A percentile compares a stretch with the other conserved stretches of the same genome.
Conservation (phyloP, 2,329 filamentous ascomycete genomes). For the Pseudopithomyces maydicus region DNA sequence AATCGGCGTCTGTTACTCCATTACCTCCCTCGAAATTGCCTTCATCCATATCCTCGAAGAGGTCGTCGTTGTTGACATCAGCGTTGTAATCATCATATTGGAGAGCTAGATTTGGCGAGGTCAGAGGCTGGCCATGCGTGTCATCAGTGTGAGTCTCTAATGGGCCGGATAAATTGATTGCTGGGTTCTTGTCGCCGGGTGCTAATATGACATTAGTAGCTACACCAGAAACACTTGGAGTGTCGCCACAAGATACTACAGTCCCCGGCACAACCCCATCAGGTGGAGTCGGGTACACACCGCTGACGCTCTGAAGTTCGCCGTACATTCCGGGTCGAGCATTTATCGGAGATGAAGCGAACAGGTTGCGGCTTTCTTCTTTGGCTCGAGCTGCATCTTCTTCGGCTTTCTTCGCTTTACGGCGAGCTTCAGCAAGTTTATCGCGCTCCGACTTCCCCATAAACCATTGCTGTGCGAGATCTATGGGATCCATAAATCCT, state of each 20-base stretch:
- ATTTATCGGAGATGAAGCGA: conserved; percentile 46
- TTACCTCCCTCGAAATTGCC: conserved; percentile 72
- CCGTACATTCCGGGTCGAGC: conserved; percentile 39
- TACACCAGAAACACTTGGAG: conserved; percentile 31
- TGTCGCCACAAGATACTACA: conserved; percentile 32
- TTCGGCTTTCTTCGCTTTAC: conserved; percentile 51
- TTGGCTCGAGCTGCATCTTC: conserved; percentile 51
- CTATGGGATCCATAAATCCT: conserved; percentile 44
- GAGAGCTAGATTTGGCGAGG: conserved; percentile 29
- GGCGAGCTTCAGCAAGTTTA: conserved; percentile 41
- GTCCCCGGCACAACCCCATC: conserved; percentile 43
- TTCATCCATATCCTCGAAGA: conserved; percentile 71
- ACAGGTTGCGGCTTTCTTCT: conserved; percentile 32
- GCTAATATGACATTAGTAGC: conserved; percentile 33
- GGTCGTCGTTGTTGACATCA: conserved; percentile 53
- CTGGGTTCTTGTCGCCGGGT: conserved; percentile 36
- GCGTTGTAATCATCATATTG: conserved; percentile 28
- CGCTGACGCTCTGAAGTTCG: conserved; percentile 42
- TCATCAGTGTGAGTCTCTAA: conserved; percentile 25
- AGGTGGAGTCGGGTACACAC: conserved; percentile 49
- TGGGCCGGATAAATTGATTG: conserved; percentile 39
- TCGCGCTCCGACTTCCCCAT: conserved; percentile 41
- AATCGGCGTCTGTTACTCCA: conserved; percentile 80
- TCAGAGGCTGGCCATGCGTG: conserved; percentile 22
- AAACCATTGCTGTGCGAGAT: conserved; percentile 45